Evolutionary conservation across 441 rosid species (phyloP).

Genomic region (Omphalea diandra): DNA sequence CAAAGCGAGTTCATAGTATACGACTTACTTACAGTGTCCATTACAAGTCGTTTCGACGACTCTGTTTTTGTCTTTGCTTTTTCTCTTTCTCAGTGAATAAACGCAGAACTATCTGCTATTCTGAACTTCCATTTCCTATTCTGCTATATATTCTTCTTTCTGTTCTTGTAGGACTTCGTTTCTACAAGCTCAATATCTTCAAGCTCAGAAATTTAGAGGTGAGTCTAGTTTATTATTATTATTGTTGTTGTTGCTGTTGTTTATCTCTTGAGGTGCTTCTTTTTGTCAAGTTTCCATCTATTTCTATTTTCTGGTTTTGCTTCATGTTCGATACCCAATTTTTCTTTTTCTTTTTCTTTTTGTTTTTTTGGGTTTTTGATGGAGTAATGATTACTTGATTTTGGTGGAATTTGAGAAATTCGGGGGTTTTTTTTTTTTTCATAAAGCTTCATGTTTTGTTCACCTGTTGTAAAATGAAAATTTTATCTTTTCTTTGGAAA

Average conservation of each 20-base stretch:
- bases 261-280: not conserved
- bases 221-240: conserved; percentile 10
- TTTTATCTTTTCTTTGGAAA: conserved; percentile 1
- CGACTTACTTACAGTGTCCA: no score
- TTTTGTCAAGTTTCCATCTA: not conserved
- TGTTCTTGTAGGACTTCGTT: not conserved
- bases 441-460: no score
- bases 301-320: not conserved
- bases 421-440: not conserved
- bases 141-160: not conserved
- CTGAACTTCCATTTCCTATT: not conserved
- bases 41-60: conserved; percentile 31
- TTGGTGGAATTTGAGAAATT: not conserved
- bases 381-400: not conserved
- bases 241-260: no score
- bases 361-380: not conserved
- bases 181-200: not conserved
- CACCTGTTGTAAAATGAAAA: not conserved
- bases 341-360: not conserved
- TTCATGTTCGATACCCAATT: not conserved
- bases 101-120: not conserved
- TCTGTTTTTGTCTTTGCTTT: not conserved
- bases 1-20: no score
- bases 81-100: conserved; percentile 6
- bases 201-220: conserved; percentile 26